Percentiles rank a stretch among this genome's conserved stretches.
Evolutionary conservation across 2,329 filamentous ascomycete genomes (phyloP).

Genomic region (Alternaria atra): DNA sequence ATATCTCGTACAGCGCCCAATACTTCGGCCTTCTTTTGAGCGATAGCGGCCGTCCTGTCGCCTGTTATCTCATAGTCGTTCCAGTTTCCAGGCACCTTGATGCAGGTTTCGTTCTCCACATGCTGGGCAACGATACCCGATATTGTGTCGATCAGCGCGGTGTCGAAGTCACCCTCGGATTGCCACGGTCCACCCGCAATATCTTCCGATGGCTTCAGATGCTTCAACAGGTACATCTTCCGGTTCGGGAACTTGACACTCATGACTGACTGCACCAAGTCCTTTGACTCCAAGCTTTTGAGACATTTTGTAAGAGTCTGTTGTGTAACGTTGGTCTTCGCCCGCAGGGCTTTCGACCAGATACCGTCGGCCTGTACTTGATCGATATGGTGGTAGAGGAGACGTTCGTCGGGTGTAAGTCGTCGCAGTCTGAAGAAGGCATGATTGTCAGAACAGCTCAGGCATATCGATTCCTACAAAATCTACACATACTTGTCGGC

Average conservation of each 20-base stretch:
- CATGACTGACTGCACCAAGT: constrained; percentile 87
- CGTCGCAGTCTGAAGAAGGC: constrained; percentile 47
- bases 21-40: constrained; percentile 49
- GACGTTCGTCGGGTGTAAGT: constrained; percentile 73
- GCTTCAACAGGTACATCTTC: constrained; percentile 95
- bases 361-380: constrained; percentile 84
- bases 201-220: constrained; percentile 84
- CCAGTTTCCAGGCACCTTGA: constrained; percentile 59
- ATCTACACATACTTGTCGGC: constrained; percentile 46
- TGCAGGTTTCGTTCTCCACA: constrained; percentile 76
- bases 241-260: constrained; percentile 89
- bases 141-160: constrained; percentile 83
- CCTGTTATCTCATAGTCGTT: constrained; percentile 51
- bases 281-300: constrained; percentile 82
- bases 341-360: constrained; percentile 88
- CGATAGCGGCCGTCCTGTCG: constrained; percentile 44
- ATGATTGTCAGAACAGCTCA: constrained; percentile 18
- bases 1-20: constrained; percentile 40
- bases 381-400: constrained; percentile 91
- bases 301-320: constrained; percentile 81
- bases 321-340: constrained; percentile 82
- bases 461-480: neutral
- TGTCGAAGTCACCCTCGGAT: constrained; percentile 88
- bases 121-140: constrained; percentile 77
- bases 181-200: constrained; percentile 96